Evolutionary conservation across 2,329 filamentous ascomycete species (phyloP).

Genomic region (Fusarium pilosicola): DNA sequence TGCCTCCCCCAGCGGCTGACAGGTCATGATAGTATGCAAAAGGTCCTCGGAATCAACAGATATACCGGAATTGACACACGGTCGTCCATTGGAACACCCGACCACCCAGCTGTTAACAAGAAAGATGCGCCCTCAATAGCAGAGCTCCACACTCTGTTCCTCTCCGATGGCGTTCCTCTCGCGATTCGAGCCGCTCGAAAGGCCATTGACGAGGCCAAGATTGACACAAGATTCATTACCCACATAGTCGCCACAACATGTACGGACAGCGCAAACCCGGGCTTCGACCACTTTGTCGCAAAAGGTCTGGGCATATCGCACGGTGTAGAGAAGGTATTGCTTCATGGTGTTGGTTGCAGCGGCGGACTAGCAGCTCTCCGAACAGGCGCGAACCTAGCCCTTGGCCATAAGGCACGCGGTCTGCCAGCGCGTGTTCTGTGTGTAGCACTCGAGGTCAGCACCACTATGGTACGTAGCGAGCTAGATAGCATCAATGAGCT

Average conservation of each 20-base stretch:
- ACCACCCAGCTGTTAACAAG: constrained; percentile 70
- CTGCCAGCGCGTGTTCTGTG: constrained; percentile 72
- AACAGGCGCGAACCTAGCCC: constrained; percentile 73
- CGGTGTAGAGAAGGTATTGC: constrained; percentile 70
- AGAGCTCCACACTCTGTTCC: constrained; percentile 65
- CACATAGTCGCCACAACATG: constrained; percentile 75
- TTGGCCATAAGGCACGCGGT: constrained; percentile 68
- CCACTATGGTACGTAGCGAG: constrained; percentile 70
- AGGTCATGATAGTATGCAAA: constrained; percentile 62
- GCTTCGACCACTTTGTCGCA: constrained; percentile 73
- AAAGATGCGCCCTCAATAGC: constrained; percentile 61
- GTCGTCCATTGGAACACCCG: constrained; percentile 68
- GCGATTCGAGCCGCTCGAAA: constrained; percentile 65
- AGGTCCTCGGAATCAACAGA: constrained; percentile 70
- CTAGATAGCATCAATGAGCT: constrained; percentile 68
- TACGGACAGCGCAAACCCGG: constrained; percentile 75
- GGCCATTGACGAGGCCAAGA: constrained; percentile 64
- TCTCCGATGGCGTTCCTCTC: constrained; percentile 66
- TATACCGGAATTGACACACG: constrained; percentile 72
- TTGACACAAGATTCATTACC: constrained; percentile 65
- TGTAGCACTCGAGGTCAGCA: constrained; percentile 71
- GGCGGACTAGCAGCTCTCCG: constrained; percentile 70
- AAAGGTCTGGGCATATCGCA: constrained; percentile 66
- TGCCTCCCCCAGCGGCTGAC: neutral
- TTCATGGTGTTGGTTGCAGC: constrained; percentile 74